phyloP scores from a whole-genome alignment of 805 yeast genomes.

The Metschnikowia arizonensis region DNA sequence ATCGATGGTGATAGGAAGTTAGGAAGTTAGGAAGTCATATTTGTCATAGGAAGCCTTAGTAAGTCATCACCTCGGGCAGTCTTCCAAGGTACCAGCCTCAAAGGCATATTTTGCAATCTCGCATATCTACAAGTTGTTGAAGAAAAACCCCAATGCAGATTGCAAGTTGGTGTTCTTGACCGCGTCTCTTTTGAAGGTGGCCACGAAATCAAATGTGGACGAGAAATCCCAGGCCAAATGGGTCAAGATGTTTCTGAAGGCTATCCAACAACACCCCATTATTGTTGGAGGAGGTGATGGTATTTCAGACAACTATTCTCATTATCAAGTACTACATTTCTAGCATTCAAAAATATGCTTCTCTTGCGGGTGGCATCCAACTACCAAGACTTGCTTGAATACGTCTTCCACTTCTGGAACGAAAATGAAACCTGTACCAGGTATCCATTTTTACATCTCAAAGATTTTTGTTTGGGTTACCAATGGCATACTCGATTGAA shows the following conservation, averaged over 20 bases:
- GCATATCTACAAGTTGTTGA: slow-evolving; percentile 38
- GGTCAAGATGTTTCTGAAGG: slow-evolving; percentile 29
- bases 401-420: slow-evolving; percentile 35
- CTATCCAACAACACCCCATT: slow-evolving; percentile 21
- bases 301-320: slow-evolving; percentile 19
- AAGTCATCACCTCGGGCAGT: no score
- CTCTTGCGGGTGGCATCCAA: slow-evolving; percentile 32
- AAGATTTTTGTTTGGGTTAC: no score
- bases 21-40: no score
- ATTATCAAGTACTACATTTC: slow-evolving; percentile 31
- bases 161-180: slow-evolving; percentile 30
- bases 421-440: slow-evolving; percentile 39
- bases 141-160: slow-evolving; percentile 28
- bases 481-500: no score
- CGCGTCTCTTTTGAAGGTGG: slow-evolving; percentile 29
- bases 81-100: no score
- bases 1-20: no score
- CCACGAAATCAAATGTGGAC: slow-evolving; percentile 37
- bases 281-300: slow-evolving; percentile 15
- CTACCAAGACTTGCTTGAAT: slow-evolving; percentile 35
- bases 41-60: no score
- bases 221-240: slow-evolving; percentile 38
- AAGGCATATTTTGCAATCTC: slow-evolving; percentile 29
- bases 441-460: slow-evolving; percentile 24
- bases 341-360: slow-evolving; percentile 30